Base-by-base conservation (phyloP, 192 early-diverging fungal species). In the Coemansia sp. region DNA sequence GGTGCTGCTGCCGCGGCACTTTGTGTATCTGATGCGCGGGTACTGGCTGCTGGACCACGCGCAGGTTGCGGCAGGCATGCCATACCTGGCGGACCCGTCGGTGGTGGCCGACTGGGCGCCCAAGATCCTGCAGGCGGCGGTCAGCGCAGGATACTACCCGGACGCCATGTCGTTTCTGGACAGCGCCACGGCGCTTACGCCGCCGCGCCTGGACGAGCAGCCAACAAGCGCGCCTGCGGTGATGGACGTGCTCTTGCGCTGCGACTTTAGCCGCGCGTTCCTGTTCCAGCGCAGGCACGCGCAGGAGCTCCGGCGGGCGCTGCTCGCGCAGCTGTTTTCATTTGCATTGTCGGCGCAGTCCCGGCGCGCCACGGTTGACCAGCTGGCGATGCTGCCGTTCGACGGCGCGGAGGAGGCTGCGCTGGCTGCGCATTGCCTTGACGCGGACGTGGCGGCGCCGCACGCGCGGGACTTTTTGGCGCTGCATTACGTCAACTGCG, bases 31-130 rank as follows among this genome's bases (percentile, higher is more conserved):
- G 44, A 64, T 77, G 50, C 67, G 68, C 8, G 79, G 73, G 18
- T 81, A 77, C 55, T 81, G 79, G 79, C 54, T 75, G 62, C 57
- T 81, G 62, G 79, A 81, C 51, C 79, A 81, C n/a, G 69, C 53
- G 1, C 69, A 77, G 29, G 56, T 51, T 1, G 47, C 45, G 4
- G 55, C 51, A 9, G 59, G 65, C 14, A 47, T 81, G 16, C 47
- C 73, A 3, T 71, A 65, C 29, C 69, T 81, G 19, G 56, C 73
- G 1, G 69, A 81, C 18, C 73, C 79, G 16, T 54, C 69, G 22
- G 79, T 81, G 12, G 58, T 67, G 24, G 73, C 73, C 5, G 73
- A 76, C 59, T 77, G 73, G 73, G 62, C 73, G 21, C 40, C 60
- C 43, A 68, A 77, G 52, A 57, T 81, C 19, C 62, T 81, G 29